Evolutionary conservation across 129 eudicot species (phyloP), one percentile per base, ranked within the genome.

Genomic region (Arctium lappa): DNA sequence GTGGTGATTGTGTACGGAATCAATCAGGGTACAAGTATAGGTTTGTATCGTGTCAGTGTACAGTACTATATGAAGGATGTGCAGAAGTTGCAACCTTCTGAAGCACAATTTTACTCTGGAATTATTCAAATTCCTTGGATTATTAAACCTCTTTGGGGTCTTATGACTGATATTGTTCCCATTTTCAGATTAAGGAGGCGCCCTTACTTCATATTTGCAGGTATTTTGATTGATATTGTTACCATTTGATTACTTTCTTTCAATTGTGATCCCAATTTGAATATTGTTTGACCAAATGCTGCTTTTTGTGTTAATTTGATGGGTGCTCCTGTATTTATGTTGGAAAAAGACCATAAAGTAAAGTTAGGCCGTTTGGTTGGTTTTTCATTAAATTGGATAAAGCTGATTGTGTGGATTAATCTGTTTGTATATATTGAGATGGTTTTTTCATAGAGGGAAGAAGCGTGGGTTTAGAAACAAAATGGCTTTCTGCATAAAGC

Each of bases 191-290:
- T 84, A 42, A 79, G 95, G 15, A 88, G 98, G 72, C 87, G 97
- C n/a, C 98, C 98, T 39, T 95, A 95, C 78, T 95, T 95, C 89
- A 80, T 95, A 37, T 85, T 95, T 77, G 93, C 97, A 60, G 98
- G 98, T 92, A 89, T 72, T 9, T 4, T 76, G 6, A 63, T 6
- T 63, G 12, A 8, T 7, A 56, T 1, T 56, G 6, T 56, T 4
- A 1, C 18, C 15, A 11, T 1, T 48, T 48, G 15, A 13, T 9
- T 46, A 46, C 16, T 16, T 56, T 56, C 12, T 63, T 63, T 4
- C 31, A 63, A 18, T 18, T 46, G 12, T 46, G 69, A 32, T 18
- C 10, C 36, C 37, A 3, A 7, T 33, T 46, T 27, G 32, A 50
- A 22, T 73, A 73, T 70, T 48, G 69, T 69, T 44, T 31, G 46